Base-by-base conservation (phyloP, 208 protist species). In the Wallacemonas sp. region DNA sequence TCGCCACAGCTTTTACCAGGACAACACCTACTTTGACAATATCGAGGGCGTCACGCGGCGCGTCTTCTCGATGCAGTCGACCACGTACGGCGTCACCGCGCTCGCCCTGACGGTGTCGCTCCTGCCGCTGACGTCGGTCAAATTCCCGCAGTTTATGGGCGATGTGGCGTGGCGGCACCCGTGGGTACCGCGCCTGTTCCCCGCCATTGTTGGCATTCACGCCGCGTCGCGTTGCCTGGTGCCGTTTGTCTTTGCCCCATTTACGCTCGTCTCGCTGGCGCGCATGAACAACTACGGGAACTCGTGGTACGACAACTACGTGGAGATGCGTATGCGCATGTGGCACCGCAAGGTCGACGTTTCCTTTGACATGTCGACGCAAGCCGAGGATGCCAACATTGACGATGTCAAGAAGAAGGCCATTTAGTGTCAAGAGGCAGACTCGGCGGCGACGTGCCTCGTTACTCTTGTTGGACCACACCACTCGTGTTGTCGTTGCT, bases 71-170 rank as follows among this genome's bases (percentile, higher is more conserved):
- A 91, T 90, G 73, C 88, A 94, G 67, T 60, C 49, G 21, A 75
- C 81, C 8, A 69, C 84, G 1, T 96, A 94, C 73, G 68, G 64
- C 43, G 41, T 76, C 9, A 84, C 87, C 8, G 78, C 56, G 2
- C 33, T 79, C 4, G 79, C 64, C 29, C 72, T 96, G 36, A 43
- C 76, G 17, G 43, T 82, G 29, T 94, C 87, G 24, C 56, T 91
- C 54, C 65, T 95, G 14, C 91, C 83, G 0, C 71, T 95, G 26
- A 85, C 74, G 30, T 73, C 80, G 1, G 81, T 94, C 47, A 87
- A 78, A 63, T 93, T 93, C 39, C 91, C 91, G 5, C 89, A 88
- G 70, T 96, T 81, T 47, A 94, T 94, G 88, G 87, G 88, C 39
- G 87, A 96, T 65, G 88, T 94, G 34, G 80, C 79, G 27, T 94